phyloP scores from a whole-genome alignment of 768 basidiomycete genomes.

The Cyclocybe aegerita region DNA sequence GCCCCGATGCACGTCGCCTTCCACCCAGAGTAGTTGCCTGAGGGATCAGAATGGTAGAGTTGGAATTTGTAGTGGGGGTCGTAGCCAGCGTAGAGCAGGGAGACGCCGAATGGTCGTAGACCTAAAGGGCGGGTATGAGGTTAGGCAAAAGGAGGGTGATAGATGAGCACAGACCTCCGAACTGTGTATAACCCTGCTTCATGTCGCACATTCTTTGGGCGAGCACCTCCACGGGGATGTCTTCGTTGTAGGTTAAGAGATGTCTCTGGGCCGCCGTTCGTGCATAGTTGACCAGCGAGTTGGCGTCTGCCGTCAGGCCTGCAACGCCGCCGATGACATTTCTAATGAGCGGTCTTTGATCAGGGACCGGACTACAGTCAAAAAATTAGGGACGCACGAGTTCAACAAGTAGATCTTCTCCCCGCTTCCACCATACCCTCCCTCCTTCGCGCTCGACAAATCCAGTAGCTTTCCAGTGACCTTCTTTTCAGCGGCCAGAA shows the following conservation, averaged over 20 bases:
- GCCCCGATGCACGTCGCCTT: constrained; percentile 99
- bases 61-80: constrained; percentile 97
- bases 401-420: constrained; percentile 98
- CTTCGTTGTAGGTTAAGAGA: constrained; percentile 89
- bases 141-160: background rate
- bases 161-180: constrained; percentile 63
- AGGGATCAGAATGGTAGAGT: constrained; percentile 97
- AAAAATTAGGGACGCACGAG: constrained; percentile 50
- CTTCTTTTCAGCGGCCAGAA: constrained; percentile 95
- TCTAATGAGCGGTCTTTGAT: constrained; percentile 37
- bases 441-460: constrained; percentile 80
- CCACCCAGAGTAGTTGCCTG: constrained; percentile 98
- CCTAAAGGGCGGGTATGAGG: constrained; percentile 42
- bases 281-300: constrained; percentile 94
- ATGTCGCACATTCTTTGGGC: constrained; percentile 93
- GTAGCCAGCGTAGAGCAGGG: constrained; percentile 93
- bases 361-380: background rate
- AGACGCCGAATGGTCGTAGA: constrained; percentile 97
- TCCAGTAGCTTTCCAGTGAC: constrained; percentile 98
- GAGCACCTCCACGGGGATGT: constrained; percentile 96
- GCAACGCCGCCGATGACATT: constrained; percentile 96
- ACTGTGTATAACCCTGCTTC: constrained; percentile 99
- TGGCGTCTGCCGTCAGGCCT: constrained; percentile 95
- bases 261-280: constrained; percentile 89
- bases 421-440: constrained; percentile 91